Evolutionary conservation across 495 filamentous ascomycete species (phyloP), one percentile per base, ranked within the genome.

Genomic region (Aspergillus homomorphus): DNA sequence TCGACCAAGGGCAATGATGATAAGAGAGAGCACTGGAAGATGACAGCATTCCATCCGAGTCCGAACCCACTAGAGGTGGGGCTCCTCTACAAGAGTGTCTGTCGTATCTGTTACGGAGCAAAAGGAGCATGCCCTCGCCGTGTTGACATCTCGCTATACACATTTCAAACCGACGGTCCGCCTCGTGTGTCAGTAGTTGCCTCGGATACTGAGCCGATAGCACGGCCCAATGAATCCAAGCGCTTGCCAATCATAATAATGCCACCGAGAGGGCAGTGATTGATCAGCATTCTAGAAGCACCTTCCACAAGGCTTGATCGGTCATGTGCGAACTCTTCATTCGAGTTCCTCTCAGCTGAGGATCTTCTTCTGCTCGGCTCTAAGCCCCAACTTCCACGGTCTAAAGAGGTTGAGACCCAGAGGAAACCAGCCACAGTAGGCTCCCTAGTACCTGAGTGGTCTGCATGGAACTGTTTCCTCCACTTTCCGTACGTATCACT

Each of bases 401-500:
- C 33, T 38, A 5, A 5, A 38, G 33, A 38, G 33, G 12, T 38
- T 38, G 6, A 38, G 33, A 38, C 33, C 33, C 33, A 12, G 15
- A 12, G 33, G 33, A 14, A 38, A 38, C 12, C 33, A 38, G 33
- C 33, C 33, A 38, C 33, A 38, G 2, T 38, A 12, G 33, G 6
- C 33, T 38, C 33, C 15, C 33, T 12, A 38, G 12, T 12, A 38
- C 2, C 12, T 38, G 12, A 38, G 6, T 38, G 33, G 33, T 38
- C 33, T 38, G 10, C 12, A 2, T 14, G 12, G 12, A 2, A 14
- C 33, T 38, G 33, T 38, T 38, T 38, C 33, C 48, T 51, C 48
- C 48, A 51, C 48, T 51, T 24, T 19, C 28, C 15, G 48, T 23
- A 51, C 48, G 48, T 51, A 19, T 51, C 48, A 28, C 48, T n/a